Base-by-base conservation (phyloP, 768 basidiomycete species). In the Pisolithus sp. region DNA sequence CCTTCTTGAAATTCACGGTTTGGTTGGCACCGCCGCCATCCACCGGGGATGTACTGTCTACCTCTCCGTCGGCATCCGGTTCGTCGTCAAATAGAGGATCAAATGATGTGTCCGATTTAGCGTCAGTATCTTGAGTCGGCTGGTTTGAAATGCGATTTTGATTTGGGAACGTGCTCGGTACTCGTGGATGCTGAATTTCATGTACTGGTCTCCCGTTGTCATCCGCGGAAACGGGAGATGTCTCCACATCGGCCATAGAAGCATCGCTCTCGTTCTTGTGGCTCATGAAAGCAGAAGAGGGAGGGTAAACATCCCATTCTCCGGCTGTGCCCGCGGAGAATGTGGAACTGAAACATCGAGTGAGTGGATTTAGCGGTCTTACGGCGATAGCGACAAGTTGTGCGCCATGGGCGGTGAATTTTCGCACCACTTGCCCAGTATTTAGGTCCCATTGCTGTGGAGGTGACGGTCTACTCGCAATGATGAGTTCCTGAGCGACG, bases 391-490 rank as follows among this genome's bases (percentile, higher is more conserved):
- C 80, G 3, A 91, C 82, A 13, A 98, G 78, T 64, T 96, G 94
- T 3, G 91, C 82, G 23, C 85, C 82, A 60, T 96, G 92, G 0
- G 86, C 79, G 1, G 78, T 82, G 65, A 89, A 98, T 44, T 76
- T 82, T 46, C 93, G 81, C 12, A 84, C 78, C 38, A 72, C 73
- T 54, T 89, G 78, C 7, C 96, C 95, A 0, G 87, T 94, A 63
- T 99, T 90, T 36, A 99, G 78, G 70, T 98, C 95, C 95, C 96
- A 98, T 82, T 97, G 90, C 95, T 98, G 59, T 46, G 36, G 5
- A 51, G 10, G 30, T 52, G 30, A 38, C 51, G 36, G 53, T 58
- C 49, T 54, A 48, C 37, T 41, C 43, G 3, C 5, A 30, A 52
- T 23, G 8, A 20, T 4, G 43, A 50, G 31, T 37, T 41, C 50